Evolutionary conservation across 805 yeast genomes (phyloP).

Genomic region (Candida sithepensis): DNA sequence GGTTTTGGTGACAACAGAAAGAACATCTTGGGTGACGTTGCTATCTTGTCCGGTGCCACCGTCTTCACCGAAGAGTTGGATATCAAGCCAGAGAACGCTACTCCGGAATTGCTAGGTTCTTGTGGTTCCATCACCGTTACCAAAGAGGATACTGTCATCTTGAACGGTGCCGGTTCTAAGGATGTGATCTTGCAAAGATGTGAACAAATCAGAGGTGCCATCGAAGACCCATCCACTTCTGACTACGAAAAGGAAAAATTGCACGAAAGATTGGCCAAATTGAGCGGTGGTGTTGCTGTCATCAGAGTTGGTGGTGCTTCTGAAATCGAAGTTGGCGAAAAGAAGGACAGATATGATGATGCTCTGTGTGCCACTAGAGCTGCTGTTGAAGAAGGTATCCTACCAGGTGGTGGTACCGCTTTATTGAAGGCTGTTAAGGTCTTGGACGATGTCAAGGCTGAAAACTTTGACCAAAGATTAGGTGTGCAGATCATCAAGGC

Average conservation of each 20-base stretch:
- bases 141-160: slow-evolving; percentile 90
- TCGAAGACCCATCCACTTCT: slow-evolving; percentile 69
- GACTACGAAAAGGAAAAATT: slow-evolving; percentile 96
- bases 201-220: slow-evolving; percentile 85
- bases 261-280: slow-evolving; percentile 95
- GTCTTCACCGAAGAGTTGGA: slow-evolving; percentile 90
- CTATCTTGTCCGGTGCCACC: slow-evolving; percentile 92
- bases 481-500: slow-evolving; percentile 92
- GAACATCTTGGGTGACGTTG: slow-evolving; percentile 93
- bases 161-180: slow-evolving; percentile 89
- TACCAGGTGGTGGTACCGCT: slow-evolving; percentile 99
- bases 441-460: slow-evolving; percentile 66
- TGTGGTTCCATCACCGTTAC: slow-evolving; percentile 90
- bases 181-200: slow-evolving; percentile 79
- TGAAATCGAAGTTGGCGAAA: slow-evolving; percentile 98
- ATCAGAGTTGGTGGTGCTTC: slow-evolving; percentile 96
- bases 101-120: slow-evolving; percentile 83
- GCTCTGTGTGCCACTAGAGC: slow-evolving; percentile 98
- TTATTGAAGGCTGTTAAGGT: slow-evolving; percentile 83
- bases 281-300: slow-evolving; percentile 98
- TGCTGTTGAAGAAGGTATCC: slow-evolving; percentile 96
- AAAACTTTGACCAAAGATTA: slow-evolving; percentile 92
- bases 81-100: slow-evolving; percentile 92
- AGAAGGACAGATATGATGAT: slow-evolving; percentile 98
- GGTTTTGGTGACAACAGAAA: slow-evolving; percentile 99